These are phyloP conservation scores for Acacia crassicarpa DNA, from an alignment of 306 rosid genomes.

Conservation along the genomic window DNA sequence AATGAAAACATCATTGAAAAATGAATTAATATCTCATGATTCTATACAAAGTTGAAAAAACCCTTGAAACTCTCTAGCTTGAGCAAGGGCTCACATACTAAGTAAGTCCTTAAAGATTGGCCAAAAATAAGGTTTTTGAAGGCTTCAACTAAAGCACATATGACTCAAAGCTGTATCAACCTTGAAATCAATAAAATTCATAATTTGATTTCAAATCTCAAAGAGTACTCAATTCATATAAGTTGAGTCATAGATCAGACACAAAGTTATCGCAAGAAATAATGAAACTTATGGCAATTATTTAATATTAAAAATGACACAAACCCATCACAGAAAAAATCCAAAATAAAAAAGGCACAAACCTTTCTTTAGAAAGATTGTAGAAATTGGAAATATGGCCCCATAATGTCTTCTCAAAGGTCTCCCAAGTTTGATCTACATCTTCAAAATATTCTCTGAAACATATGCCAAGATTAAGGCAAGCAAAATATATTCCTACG, in stretches of 20 bases:
- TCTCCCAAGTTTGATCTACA: constrained; percentile 92
- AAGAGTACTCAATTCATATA: constrained; percentile 3
- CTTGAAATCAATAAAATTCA: constrained; percentile 8
- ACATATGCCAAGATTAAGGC: constrained; percentile 30
- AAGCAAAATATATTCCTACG: constrained; percentile 24
- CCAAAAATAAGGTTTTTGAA: neutral
- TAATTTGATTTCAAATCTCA: constrained; percentile 22
- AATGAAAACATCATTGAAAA: neutral
- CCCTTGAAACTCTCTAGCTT: neutral
- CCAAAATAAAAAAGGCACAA: constrained; percentile 26
- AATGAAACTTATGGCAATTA: neutral
- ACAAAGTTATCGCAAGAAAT: constrained; percentile 1
- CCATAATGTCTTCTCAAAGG: constrained; percentile 94
- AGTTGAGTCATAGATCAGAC: neutral
- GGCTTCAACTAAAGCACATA: constrained; percentile 4
- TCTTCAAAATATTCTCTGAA: constrained; percentile 93
- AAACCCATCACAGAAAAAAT: neutral
- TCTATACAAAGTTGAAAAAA: constrained; percentile 2
- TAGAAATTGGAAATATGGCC: constrained; percentile 81
- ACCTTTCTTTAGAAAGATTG: constrained; percentile 96
- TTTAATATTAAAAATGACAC: constrained; percentile 14
- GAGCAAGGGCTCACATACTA: neutral
- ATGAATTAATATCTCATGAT: neutral
- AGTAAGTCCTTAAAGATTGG: constrained; percentile 7
- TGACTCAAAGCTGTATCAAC: constrained; percentile 12